A percentile compares a stretch with the other conserved stretches of the same genome.
Conservation (phyloP, 768 basidiomycete species). For the Boletus insuetus region DNA sequence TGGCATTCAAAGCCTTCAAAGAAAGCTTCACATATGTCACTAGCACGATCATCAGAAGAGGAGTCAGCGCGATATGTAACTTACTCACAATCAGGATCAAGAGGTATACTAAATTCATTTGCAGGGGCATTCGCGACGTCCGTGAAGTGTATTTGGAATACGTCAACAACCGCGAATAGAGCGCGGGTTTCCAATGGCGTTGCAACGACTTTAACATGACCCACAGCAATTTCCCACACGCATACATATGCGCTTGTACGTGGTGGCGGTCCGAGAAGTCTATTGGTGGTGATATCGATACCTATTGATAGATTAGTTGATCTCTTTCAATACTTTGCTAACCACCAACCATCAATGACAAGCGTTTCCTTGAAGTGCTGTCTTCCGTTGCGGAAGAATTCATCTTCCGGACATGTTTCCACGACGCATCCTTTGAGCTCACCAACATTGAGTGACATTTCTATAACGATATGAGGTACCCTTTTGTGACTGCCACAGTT, state of each 20-base stretch:
- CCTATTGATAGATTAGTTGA: constrained; percentile 38
- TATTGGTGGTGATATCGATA: constrained; percentile 75
- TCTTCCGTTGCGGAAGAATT: constrained; percentile 26
- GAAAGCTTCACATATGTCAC: constrained; percentile 83
- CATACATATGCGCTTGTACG: constrained; percentile 84
- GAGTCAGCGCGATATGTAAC: not conserved
- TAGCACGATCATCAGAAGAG: constrained; percentile 30
- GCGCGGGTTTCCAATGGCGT: constrained; percentile 53
- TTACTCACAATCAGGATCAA: constrained; percentile 75
- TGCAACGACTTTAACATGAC: constrained; percentile 54
- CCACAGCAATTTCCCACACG: constrained; percentile 86
- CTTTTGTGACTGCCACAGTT: not conserved
- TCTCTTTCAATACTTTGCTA: not conserved
- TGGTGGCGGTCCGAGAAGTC: constrained; percentile 88
- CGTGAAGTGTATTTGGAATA: constrained; percentile 66
- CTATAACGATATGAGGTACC: constrained; percentile 37
- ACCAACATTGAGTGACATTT: constrained; percentile 74
- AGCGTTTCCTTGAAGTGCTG: constrained; percentile 34
- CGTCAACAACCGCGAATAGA: constrained; percentile 49
- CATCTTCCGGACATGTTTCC: constrained; percentile 44
- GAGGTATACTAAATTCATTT: constrained; percentile 52
- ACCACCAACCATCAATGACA: constrained; percentile 47
- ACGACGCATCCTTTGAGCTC: constrained; percentile 54
- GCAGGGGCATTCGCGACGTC: constrained; percentile 85
- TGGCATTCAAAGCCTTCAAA: constrained; percentile 51